A percentile compares a stretch with the other conserved stretches of the same genome.
Conservation (phyloP, 345 rosid species). For the Mallotus nudiflorus region DNA sequence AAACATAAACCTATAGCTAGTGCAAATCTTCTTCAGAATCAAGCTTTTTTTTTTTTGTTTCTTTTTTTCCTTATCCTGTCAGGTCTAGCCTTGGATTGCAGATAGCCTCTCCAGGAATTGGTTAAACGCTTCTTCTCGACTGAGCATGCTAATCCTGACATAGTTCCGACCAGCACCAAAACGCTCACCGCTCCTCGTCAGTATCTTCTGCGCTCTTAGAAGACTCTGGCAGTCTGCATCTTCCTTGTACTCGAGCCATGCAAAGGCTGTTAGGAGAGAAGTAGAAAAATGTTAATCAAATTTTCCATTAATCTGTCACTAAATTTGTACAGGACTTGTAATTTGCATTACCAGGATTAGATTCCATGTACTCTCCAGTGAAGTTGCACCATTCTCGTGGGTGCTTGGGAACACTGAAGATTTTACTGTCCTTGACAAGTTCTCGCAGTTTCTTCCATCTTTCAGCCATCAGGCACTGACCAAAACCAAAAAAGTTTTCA, state of each 20-base stretch:
- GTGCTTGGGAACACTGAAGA: conserved; percentile 54
- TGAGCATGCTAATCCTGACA: conserved; percentile 69
- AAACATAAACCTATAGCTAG: background rate
- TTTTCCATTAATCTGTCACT: background rate
- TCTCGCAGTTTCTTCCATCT: conserved; percentile 67
- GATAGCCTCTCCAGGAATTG: conserved; percentile 64
- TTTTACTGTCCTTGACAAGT: conserved; percentile 40
- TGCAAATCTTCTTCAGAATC: too few relatives aligned
- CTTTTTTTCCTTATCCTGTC: background rate
- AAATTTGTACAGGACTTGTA: background rate
- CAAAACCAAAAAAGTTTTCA: conserved; percentile 57
- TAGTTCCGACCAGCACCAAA: conserved; percentile 55
- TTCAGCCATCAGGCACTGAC: conserved; percentile 48
- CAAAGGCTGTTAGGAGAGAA: conserved; percentile 53
- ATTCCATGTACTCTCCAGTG: conserved; percentile 34
- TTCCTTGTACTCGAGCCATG: conserved; percentile 73
- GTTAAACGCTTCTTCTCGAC: conserved; percentile 57
- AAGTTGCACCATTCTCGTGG: conserved; percentile 65
- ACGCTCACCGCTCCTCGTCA: conserved; percentile 52
- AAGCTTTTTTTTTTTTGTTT: conserved; percentile 1
- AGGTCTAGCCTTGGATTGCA: conserved; percentile 26
- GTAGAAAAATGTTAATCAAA: background rate
- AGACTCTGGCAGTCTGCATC: conserved; percentile 45
- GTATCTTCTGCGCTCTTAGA: conserved; percentile 47
- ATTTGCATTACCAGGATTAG: conserved; percentile 58